These are phyloP conservation scores for Microascus cirrosus DNA, from an alignment of 2,329 filamentous ascomycete species.

Conservation along the genomic window DNA sequence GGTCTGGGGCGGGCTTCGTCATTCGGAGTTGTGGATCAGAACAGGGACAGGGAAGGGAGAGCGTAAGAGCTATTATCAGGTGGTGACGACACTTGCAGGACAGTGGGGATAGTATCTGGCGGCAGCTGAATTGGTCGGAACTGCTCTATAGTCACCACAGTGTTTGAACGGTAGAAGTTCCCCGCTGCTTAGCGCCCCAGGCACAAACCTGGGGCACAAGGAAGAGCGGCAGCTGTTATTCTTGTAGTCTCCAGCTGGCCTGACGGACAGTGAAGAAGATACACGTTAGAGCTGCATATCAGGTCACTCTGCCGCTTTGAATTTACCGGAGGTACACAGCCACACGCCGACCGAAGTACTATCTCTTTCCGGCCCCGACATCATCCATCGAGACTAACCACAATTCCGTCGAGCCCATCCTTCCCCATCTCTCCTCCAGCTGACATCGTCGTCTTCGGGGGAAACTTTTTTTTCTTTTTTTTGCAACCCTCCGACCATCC, in stretches of 20 bases:
- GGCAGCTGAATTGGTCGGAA: not conserved
- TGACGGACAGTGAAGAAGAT: not conserved
- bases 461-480: not conserved
- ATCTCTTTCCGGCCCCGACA: not conserved
- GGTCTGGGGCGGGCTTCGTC: not conserved
- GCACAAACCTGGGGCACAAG: not conserved
- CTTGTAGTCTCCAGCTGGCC: not conserved
- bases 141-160: not conserved
- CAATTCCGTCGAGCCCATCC: not conserved
- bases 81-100: not conserved
- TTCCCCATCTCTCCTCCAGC: not conserved
- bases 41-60: not conserved
- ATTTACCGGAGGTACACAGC: not conserved
- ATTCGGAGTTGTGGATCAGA: not conserved
- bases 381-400: not conserved
- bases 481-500: not conserved
- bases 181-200: not conserved
- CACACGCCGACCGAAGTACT: not conserved
- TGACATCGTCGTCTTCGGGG: not conserved
- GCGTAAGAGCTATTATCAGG: not conserved
- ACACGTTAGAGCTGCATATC: not conserved
- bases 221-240: too few species aligned
- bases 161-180: not conserved
- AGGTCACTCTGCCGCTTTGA: not conserved
- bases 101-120: not conserved